Conservation (phyloP, 2,329 filamentous ascomycete genomes). For the Monosporascus sp. region DNA sequence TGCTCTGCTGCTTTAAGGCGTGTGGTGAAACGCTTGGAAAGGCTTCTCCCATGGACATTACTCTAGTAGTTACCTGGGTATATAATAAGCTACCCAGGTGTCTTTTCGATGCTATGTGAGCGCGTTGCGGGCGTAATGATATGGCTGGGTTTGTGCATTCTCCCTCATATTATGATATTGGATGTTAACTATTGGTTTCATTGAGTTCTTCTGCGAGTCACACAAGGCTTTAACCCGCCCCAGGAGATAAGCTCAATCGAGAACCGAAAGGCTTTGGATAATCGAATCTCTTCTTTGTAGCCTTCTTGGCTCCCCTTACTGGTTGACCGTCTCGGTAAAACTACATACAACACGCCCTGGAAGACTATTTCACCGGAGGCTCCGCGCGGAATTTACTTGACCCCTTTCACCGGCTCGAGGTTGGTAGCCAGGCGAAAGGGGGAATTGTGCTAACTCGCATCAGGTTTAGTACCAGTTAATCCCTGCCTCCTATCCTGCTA, state of each 20-base stretch:
- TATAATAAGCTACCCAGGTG: too few relatives aligned
- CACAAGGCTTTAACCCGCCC: too few relatives aligned
- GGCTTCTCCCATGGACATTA: background rate
- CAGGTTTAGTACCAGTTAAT: slow-evolving; percentile 3
- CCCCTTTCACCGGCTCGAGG: background rate
- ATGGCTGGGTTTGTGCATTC: too few relatives aligned
- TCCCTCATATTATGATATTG: too few relatives aligned
- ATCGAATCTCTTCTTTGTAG: background rate
- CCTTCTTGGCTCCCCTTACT: background rate
- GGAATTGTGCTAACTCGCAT: slow-evolving; percentile 7
- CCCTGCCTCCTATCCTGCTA: slow-evolving; percentile 9
- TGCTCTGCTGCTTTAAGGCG: background rate
- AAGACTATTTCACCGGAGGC: background rate
- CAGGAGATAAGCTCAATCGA: too few relatives aligned
- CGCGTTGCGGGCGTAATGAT: too few relatives aligned
- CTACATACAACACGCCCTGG: slow-evolving; percentile 6
- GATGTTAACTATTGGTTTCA: too few relatives aligned
- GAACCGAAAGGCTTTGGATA: background rate
- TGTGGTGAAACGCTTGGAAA: background rate
- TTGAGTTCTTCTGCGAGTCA: too few relatives aligned
- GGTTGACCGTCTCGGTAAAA: background rate
- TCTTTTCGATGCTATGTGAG: too few relatives aligned
- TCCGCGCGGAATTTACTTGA: too few relatives aligned
- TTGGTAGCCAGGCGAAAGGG: slow-evolving; percentile 4
- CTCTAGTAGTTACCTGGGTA: too few relatives aligned